These are phyloP conservation scores for Warburgia ugandensis DNA, from an alignment of 164 flowering plant species.

Conservation along the genomic window DNA sequence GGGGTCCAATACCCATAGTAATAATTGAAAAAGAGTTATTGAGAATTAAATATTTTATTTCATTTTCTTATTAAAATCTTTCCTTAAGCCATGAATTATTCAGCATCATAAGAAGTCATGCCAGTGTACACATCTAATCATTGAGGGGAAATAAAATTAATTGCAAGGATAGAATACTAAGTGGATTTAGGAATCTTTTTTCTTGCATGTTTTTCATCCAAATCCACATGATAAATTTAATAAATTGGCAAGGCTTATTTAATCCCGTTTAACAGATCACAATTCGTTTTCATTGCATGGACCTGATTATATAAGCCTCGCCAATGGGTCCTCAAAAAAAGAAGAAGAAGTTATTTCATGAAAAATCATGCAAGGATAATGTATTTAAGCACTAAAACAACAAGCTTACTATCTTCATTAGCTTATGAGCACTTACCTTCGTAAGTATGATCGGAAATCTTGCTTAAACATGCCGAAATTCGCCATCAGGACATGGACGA, in stretches of 20 bases:
- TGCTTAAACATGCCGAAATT: neutral
- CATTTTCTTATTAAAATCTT: neutral
- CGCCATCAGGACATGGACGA: no score
- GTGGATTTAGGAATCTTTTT: constrained; percentile 8
- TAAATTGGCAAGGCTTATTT: no score
- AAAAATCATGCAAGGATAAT: no score
- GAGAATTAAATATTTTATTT: constrained; percentile 1
- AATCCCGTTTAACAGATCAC: no score
- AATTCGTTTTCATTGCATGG: no score
- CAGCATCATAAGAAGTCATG: constrained; percentile 14
- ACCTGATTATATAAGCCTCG: no score
- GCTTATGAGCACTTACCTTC: neutral
- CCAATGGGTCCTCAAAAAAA: no score
- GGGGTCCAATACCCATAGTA: neutral
- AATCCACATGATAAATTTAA: neutral
- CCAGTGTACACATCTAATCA: constrained; percentile 19
- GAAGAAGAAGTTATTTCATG: no score
- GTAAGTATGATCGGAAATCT: neutral
- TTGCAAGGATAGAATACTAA: constrained; percentile 5
- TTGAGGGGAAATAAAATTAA: constrained; percentile 21
- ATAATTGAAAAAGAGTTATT: no score
- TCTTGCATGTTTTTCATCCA: neutral
- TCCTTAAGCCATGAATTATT: neutral
- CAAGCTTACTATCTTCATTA: neutral
- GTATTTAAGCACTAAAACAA: neutral